Evolutionary conservation across 2,329 filamentous ascomycete species (phyloP), one percentile per base, ranked within the genome.

Genomic region (Cladosporium sp.): DNA sequence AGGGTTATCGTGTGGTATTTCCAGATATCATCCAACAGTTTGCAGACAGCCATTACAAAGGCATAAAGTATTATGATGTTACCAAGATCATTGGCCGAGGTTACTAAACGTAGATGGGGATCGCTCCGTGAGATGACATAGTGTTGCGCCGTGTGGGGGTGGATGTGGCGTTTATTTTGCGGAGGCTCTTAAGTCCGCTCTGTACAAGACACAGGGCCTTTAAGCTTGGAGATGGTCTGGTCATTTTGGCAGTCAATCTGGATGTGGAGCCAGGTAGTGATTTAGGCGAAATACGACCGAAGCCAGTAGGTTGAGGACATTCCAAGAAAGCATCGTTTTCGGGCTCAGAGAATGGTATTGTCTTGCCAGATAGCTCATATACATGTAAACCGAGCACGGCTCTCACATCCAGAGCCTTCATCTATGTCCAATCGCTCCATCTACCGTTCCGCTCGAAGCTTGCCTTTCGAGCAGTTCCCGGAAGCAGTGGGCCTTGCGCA

Each of bases 381-480:
- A n/a, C 16, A 23, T 0, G 1, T 29, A 7, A 55, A 8, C 28
- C 52, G 5, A 5, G 10, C 10, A 11, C 8, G 8, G 28, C 50
- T 18, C 18, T 0, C 28, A 21, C 28, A 7, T 6, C 33, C 26
- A 55, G 21, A 10, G 14, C 31, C 31, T 6, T 1, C 29, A 33
- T 21, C 37, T 59, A 59, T n/a, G 58, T 61, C 60, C 60, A 63
- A 14, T 63, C 50, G n/a, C 60, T 63, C 60, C 60, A 63, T 10
- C 49, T 23, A 3, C 60, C 60, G 29, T 21, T 31, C 49, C 33
- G 37, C 50, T 63, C 60, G 6, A 63, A 55, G 35, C 60, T 63
- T 35, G 60, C 46, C 49, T 46, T 62, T 18, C 49, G 26, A 5
- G 46, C 33, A n/a, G 60, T 62, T 1, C 60, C 60, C 14, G 60